These are phyloP conservation scores for Rhododendron vialii DNA, from an alignment of 148 eudicot species.

Conservation along the genomic window DNA sequence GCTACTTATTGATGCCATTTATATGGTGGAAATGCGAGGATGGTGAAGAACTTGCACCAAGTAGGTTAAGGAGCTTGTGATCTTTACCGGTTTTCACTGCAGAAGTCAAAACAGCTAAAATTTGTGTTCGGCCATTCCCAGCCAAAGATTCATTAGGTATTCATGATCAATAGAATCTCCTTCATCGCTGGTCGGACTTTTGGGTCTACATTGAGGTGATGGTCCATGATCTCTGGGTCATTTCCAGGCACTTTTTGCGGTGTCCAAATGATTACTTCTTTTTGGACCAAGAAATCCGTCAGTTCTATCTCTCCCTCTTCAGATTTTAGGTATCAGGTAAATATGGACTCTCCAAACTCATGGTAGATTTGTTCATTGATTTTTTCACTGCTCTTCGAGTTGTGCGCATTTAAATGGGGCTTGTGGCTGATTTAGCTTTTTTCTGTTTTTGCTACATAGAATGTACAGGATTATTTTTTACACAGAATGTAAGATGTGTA, in stretches of 20 bases:
- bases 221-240: background rate
- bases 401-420: background rate
- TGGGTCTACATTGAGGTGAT: background rate
- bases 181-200: background rate
- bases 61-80: background rate
- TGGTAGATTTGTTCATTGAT: background rate
- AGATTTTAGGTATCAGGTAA: background rate
- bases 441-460: background rate
- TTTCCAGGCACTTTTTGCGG: background rate
- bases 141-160: background rate
- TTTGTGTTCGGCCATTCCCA: background rate
- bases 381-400: background rate
- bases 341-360: background rate
- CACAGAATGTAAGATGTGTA: background rate
- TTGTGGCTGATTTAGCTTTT: background rate
- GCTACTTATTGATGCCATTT: background rate
- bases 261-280: background rate
- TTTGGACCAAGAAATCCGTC: background rate
- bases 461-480: constrained; percentile 1
- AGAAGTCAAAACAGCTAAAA: background rate
- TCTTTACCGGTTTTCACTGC: background rate
- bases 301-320: background rate
- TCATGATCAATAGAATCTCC: background rate
- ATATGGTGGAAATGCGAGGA: background rate
- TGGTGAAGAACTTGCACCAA: background rate